Conservation (phyloP, 2,329 filamentous ascomycete species). For the Cladosporium velox region DNA sequence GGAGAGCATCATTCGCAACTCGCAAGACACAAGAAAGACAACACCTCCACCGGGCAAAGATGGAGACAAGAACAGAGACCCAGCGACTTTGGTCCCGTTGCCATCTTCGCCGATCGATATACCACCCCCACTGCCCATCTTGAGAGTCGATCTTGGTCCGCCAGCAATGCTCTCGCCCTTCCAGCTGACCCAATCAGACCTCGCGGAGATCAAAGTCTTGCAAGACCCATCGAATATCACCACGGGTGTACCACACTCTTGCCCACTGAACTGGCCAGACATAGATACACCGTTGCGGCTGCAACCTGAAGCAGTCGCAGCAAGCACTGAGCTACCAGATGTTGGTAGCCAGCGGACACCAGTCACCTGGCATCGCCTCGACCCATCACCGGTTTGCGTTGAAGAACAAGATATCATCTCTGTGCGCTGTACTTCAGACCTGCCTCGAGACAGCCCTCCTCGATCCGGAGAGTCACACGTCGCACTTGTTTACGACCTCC, state of each 20-base stretch:
- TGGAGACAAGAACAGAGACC: neutral
- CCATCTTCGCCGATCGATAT: slow-evolving; percentile 31
- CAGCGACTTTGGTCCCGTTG: slow-evolving; percentile 3
- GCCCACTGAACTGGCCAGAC: slow-evolving; percentile 2
- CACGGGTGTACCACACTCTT: neutral
- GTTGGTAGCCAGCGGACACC: neutral
- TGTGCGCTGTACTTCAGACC: neutral
- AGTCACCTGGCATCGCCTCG: neutral
- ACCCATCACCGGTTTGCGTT: neutral
- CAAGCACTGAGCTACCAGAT: neutral
- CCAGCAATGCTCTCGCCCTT: slow-evolving; percentile 25
- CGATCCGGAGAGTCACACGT: neutral
- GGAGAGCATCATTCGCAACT: slow-evolving; percentile 14
- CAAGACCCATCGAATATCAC: slow-evolving; percentile 17
- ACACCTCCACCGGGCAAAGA: neutral
- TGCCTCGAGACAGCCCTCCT: neutral
- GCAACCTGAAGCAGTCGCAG: neutral
- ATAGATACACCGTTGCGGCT: neutral
- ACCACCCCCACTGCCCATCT: slow-evolving; percentile 24
- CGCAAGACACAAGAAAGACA: neutral
- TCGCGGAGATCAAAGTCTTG: slow-evolving; percentile 3
- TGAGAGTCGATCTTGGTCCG: slow-evolving; percentile 31
- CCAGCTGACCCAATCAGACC: neutral
- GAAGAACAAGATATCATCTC: neutral
- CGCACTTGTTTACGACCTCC: neutral